These are phyloP conservation scores for Zostera marina DNA, from an alignment of 116 monocot genomes.

Conservation along the genomic window DNA sequence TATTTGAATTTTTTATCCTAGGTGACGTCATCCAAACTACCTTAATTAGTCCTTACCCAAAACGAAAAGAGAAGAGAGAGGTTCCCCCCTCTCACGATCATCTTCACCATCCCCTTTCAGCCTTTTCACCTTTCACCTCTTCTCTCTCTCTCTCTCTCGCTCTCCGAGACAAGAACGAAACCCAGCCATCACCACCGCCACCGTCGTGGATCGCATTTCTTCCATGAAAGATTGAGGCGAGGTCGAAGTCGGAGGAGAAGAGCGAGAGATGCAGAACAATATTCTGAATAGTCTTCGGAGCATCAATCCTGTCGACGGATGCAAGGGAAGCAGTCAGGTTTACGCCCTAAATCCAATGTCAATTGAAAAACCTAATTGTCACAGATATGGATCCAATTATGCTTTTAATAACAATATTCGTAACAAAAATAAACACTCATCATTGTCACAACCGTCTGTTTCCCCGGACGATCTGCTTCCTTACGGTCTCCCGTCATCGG, in stretches of 20 bases:
- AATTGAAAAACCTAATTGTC: slow-evolving; percentile 10
- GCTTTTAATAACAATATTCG: neutral
- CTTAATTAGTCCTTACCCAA: too few relatives aligned
- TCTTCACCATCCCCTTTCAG: neutral
- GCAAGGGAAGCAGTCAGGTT: slow-evolving; percentile 50
- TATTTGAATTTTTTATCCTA: too few relatives aligned
- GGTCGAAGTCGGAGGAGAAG: too few relatives aligned
- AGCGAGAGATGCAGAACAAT: slow-evolving; percentile 84
- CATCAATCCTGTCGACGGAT: slow-evolving; percentile 73
- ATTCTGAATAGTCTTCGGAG: slow-evolving; percentile 78
- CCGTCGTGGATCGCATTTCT: neutral
- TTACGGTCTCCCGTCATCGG: slow-evolving; percentile 67
- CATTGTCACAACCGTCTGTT: slow-evolving; percentile 18
- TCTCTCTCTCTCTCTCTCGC: neutral
- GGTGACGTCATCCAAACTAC: too few relatives aligned
- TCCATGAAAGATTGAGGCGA: neutral
- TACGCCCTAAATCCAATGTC: slow-evolving; percentile 31
- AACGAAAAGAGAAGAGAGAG: too few relatives aligned
- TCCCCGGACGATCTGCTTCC: slow-evolving; percentile 46
- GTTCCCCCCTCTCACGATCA: too few relatives aligned
- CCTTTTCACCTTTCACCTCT: neutral
- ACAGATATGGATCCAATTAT: neutral
- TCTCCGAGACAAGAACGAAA: neutral
- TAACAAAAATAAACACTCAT: neutral
- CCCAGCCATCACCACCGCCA: too few relatives aligned